phyloP scores from a whole-genome alignment of 495 filamentous ascomycete genomes.

The Achaetomiella virescens region DNA sequence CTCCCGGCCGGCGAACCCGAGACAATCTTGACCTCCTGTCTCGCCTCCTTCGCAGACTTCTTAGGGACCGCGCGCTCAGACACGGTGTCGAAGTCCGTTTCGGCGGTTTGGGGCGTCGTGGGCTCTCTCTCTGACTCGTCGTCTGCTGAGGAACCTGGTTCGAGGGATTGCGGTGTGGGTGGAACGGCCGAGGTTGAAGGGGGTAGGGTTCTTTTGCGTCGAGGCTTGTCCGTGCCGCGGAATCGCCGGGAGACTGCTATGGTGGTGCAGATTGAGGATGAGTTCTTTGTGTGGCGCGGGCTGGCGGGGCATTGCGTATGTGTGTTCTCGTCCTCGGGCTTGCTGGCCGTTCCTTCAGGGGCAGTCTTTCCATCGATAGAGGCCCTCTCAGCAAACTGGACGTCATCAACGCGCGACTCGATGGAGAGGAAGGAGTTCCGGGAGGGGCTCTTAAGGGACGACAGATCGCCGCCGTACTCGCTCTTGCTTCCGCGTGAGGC shows the following conservation, averaged over 20 bases:
- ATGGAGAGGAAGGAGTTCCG: slow-evolving; percentile 27
- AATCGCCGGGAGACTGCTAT: slow-evolving; percentile 6
- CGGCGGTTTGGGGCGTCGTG: slow-evolving; percentile 23
- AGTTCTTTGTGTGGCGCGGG: slow-evolving; percentile 25
- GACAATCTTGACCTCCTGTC: slow-evolving; percentile 14
- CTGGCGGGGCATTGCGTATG: slow-evolving; percentile 6
- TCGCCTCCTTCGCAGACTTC: not conserved
- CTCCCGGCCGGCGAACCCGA: not conserved
- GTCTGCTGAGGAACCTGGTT: slow-evolving; percentile 24
- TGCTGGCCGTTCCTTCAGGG: not conserved
- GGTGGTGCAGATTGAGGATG: slow-evolving; percentile 29
- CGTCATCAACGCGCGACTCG: slow-evolving; percentile 11
- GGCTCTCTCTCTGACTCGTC: slow-evolving; percentile 29
- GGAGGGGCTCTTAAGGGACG: slow-evolving; percentile 27
- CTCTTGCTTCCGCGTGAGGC: slow-evolving; percentile 36
- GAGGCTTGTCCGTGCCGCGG: not conserved
- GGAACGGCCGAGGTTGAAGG: slow-evolving; percentile 1
- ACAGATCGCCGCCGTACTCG: slow-evolving; percentile 27
- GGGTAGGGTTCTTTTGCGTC: not conserved
- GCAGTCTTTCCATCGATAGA: slow-evolving; percentile 11
- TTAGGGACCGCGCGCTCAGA: not conserved
- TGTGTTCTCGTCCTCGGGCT: not conserved
- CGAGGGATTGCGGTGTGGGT: slow-evolving; percentile 15
- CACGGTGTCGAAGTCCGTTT: slow-evolving; percentile 9
- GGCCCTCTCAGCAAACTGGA: slow-evolving; percentile 9